phyloP scores from a whole-genome alignment of 768 basidiomycete species.

The Glaciozyma martinii region DNA sequence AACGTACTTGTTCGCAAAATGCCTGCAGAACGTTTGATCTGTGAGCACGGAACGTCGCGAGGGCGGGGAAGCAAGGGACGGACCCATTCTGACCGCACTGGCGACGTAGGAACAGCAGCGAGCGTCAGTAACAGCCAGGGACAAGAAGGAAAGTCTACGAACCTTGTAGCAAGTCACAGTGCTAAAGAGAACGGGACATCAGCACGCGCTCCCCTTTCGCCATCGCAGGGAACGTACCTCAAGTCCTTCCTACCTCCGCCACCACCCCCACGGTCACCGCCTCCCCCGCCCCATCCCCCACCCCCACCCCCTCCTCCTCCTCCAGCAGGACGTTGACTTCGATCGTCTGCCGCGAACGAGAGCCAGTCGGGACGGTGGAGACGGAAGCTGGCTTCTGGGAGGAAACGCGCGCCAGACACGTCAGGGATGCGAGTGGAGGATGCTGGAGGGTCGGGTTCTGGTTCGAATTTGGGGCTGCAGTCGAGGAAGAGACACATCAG shows the following conservation, averaged over 20 bases:
- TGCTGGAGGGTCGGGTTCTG: slow-evolving; percentile 25
- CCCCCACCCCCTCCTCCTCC: not conserved
- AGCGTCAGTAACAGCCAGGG: not conserved
- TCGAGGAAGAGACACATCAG: slow-evolving; percentile 55
- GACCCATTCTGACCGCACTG: too few species aligned
- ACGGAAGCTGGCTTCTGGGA: slow-evolving; percentile 31
- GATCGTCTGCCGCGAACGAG: slow-evolving; percentile 21
- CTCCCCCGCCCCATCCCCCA: not conserved
- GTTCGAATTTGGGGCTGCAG: slow-evolving; percentile 38
- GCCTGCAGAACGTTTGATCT: not conserved
- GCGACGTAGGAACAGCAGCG: not conserved
- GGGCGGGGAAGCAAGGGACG: too few species aligned
- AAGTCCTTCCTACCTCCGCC: slow-evolving; percentile 81
- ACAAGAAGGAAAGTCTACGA: not conserved
- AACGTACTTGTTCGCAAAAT: slow-evolving; percentile 25
- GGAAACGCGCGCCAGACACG: slow-evolving; percentile 30
- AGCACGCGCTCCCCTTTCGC: not conserved
- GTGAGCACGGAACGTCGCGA: not conserved
- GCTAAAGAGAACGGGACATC: not conserved
- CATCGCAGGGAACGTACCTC: slow-evolving; percentile 42
- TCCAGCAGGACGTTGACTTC: slow-evolving; percentile 23
- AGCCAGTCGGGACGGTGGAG: slow-evolving; percentile 30
- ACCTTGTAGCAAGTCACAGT: not conserved
- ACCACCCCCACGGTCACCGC: slow-evolving; percentile 41
- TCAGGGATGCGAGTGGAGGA: slow-evolving; percentile 30